These are phyloP conservation scores for Coniochaeta prunicola DNA, from an alignment of 2,329 filamentous ascomycete genomes.

Conservation along the genomic window DNA sequence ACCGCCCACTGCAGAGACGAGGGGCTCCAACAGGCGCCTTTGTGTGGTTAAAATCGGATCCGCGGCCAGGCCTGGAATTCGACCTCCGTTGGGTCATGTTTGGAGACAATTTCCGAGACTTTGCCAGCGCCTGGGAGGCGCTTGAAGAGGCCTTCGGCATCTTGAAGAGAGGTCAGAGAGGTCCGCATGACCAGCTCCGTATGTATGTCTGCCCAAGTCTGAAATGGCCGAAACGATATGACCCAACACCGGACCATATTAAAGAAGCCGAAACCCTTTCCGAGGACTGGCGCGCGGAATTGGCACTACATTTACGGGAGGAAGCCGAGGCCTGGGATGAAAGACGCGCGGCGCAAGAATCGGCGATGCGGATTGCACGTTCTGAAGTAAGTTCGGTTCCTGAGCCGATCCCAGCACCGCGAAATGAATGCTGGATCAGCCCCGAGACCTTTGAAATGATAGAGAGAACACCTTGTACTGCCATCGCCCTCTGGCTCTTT, in stretches of 20 bases:
- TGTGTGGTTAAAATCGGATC: conserved; percentile 8
- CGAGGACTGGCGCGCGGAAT: neutral
- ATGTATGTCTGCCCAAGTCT: neutral
- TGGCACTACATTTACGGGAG: neutral
- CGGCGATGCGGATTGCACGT: neutral
- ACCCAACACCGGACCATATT: neutral
- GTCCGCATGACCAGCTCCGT: neutral
- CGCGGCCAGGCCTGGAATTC: conserved; percentile 7
- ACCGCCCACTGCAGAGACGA: neutral
- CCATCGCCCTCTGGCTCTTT: neutral
- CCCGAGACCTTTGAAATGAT: neutral
- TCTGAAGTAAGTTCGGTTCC: neutral
- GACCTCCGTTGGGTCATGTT: conserved; percentile 4
- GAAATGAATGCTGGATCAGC: neutral
- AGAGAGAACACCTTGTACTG: neutral
- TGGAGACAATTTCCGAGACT: neutral
- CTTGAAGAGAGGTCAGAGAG: neutral
- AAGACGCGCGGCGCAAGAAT: neutral
- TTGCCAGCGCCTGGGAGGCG: neutral
- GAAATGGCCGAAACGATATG: neutral
- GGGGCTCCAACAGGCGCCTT: neutral
- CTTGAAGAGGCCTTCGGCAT: conserved; percentile 5
- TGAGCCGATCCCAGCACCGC: neutral
- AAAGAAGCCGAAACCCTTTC: neutral
- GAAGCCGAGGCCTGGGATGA: neutral